Base-by-base conservation (phyloP, 2,329 filamentous ascomycete genomes). In the Beauveria varroae region DNA sequence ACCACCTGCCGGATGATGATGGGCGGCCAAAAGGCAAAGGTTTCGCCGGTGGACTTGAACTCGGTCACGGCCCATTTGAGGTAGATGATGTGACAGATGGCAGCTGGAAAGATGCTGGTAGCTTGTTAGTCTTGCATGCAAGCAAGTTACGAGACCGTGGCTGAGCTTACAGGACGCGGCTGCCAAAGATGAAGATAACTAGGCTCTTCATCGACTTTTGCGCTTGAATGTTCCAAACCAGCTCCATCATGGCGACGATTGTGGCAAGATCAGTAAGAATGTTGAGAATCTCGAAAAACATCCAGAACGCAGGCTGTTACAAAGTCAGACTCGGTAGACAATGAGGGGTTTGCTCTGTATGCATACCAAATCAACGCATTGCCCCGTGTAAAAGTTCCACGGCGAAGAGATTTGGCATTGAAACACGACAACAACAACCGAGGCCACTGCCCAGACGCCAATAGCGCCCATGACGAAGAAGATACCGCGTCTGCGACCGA, bases 321-420 rank as follows among this genome's bases (percentile, higher is more conserved):
- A 8, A 60, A n/a, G 40, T 60, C 10, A 54, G 57, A 10, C 28
- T 12, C 2, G 5, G 20, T 18, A 12, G 14, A 34, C 8, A 24
- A 24, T 6, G 14, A 24, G 4, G 2, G 2, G 10, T 5, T 14
- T 12, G 12, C 16, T 3, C 6, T 12, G 12, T 37, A 22, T 1
- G n/a, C 57, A n/a, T 47, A 60, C 57, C 49, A 53, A 14, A 54
- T 60, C 37, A 5, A 60, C n/a, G 50, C 57, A 60, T 6, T 53
- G 14, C 5, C 26, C 37, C 5, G 49, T 34, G 16, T 18, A 24
- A 46, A 53, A 46, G 41, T 60, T 28, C 57, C 57, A 60, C 43
- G 57, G 49, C 20, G 24, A 41, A 5, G 57, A 52, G n/a, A 53
- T 24, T 16, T 46, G 49, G 20, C 57, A 60, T 20, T 60, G 57